phyloP scores from a whole-genome alignment of 371 early-diverging fungal genomes.

The Lichtheimia hyalospora region DNA sequence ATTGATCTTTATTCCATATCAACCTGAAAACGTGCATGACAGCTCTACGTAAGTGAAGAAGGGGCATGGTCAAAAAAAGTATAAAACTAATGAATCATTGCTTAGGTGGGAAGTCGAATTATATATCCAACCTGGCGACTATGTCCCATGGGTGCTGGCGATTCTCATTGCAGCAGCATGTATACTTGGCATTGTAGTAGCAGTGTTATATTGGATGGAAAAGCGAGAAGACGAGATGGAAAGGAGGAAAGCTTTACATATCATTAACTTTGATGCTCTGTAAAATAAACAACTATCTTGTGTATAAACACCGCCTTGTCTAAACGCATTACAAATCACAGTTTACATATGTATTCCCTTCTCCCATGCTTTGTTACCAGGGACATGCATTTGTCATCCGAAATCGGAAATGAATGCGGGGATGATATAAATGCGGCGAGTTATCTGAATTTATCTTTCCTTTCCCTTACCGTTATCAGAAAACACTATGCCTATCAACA shows the following conservation, averaged over 20 bases:
- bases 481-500: slow-evolving; percentile 13
- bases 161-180: slow-evolving; percentile 64
- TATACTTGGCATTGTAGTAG: slow-evolving; percentile 69
- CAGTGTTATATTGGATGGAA: slow-evolving; percentile 73
- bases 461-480: no score
- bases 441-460: neutral
- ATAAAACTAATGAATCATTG: neutral
- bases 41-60: slow-evolving; percentile 35
- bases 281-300: slow-evolving; percentile 31
- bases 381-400: neutral
- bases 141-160: slow-evolving; percentile 76
- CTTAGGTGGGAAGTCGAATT: slow-evolving; percentile 81
- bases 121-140: slow-evolving; percentile 83
- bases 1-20: slow-evolving; percentile 85
- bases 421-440: neutral
- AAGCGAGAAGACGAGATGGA: slow-evolving; percentile 82
- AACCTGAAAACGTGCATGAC: slow-evolving; percentile 52
- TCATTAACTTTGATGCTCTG: slow-evolving; percentile 91
- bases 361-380: no score
- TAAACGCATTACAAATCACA: neutral
- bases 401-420: neutral
- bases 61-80: neutral
- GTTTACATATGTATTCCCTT: no score
- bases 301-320: neutral
- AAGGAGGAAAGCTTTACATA: slow-evolving; percentile 68